Percentiles rank a stretch among this genome's conserved stretches.
Evolutionary conservation across 1,284 basidiomycete genomes (phyloP).

Genomic region (Sutorius eximius): DNA sequence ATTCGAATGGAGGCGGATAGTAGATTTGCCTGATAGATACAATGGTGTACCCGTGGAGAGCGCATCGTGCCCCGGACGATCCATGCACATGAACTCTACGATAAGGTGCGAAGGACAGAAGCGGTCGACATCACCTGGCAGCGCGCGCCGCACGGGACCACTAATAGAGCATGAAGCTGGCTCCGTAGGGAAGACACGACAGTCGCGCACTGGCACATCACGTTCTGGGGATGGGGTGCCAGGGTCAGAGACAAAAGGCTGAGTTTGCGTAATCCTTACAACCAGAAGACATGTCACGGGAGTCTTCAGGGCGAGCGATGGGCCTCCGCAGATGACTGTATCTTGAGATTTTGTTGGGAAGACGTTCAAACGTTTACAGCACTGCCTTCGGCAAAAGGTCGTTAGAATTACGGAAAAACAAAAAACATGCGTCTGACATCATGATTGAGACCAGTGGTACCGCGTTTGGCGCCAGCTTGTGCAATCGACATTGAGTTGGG

Average conservation of each 20-base stretch:
- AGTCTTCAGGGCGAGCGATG: not conserved
- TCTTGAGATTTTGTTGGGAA: not conserved
- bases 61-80: not conserved
- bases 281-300: not conserved
- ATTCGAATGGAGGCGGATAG: not conserved
- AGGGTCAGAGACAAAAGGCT: not conserved
- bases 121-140: not conserved
- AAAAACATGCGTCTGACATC: not conserved
- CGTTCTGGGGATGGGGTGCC: no score
- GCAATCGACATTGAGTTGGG: no score
- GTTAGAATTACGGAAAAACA: not conserved
- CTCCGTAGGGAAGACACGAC: not conserved
- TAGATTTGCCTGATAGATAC: not conserved
- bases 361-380: not conserved
- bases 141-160: not conserved
- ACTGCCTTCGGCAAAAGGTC: not conserved
- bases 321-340: not conserved
- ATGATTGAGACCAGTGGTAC: no score
- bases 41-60: not conserved
- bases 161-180: not conserved
- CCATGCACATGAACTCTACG: not conserved
- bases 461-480: no score
- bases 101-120: not conserved
- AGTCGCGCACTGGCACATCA: not conserved
- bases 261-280: not conserved